Base-by-base conservation (phyloP, 148 eudicot genomes). In the Amaranthus palmeri region DNA sequence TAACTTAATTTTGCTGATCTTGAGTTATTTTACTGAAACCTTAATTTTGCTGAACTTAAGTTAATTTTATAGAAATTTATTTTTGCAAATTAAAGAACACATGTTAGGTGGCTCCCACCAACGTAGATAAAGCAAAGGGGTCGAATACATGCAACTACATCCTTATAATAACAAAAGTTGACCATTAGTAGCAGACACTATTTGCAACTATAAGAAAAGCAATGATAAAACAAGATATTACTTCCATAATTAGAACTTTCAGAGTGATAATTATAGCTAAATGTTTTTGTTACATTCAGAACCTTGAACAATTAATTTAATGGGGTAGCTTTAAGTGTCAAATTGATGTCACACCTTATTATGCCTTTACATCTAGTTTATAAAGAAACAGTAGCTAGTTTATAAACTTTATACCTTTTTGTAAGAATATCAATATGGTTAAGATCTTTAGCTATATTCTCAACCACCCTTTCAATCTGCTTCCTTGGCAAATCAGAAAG, bases 401-500 rank as follows among this genome's bases (percentile, higher is more conserved):
- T 25, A 25, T 25, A 25, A 25, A 25, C 36, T 25, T 53, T 45
- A 12, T 69, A 95, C 99, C 99, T 95, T 76, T 92, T 92, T 74
- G 96, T 86, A 56, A 95, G 83, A 77, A 95, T 65, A 79, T 91
- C 89, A 61, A 95, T 85, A 77, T 92, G 97, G 52, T 59, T 78
- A 75, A 95, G 93, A 87, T 95, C 99, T 87, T 87, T 95, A 65
- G 85, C 85, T 58, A 88, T 65, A 68, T 74, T 83, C 42, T 92
- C 96, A 70, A 89, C 96, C 67, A 90, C 73, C 80, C 83, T 84
- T 69, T 95, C 96, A 74, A 95, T 86, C 68, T 92, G 92, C 81
- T 90, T 92, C 81, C 96, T 85, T 63, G 93, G 93, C 67, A 95
- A 88, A 75, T 95, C 97, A 59, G 97, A 86, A 80, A 95, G 79